These are phyloP conservation scores for Xylaria polymorpha DNA, from an alignment of 2,329 filamentous ascomycete species.

Conservation along the genomic window DNA sequence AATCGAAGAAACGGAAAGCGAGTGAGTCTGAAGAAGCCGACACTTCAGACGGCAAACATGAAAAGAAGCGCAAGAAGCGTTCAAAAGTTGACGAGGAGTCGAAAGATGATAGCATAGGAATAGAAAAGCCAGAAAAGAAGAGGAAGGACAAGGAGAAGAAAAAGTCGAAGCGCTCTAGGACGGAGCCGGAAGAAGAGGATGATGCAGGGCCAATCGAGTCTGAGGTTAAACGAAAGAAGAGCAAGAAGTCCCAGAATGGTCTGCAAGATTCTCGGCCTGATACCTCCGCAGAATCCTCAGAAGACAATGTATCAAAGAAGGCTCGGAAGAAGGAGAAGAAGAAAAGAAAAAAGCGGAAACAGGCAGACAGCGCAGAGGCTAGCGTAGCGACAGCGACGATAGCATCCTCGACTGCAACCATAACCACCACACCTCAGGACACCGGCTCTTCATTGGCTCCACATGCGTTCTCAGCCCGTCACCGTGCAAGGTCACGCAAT, in stretches of 20 bases:
- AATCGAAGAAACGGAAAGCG: conserved; percentile 57
- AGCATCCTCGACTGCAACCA: conserved; percentile 42
- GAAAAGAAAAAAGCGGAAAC: conserved; percentile 56
- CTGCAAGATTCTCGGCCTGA: conserved; percentile 48
- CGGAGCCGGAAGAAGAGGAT: conserved; percentile 43
- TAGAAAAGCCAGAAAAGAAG: conserved; percentile 44
- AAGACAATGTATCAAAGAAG: conserved; percentile 51
- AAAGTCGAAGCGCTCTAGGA: conserved; percentile 46
- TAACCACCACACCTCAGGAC: conserved; percentile 46
- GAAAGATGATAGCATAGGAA: conserved; percentile 40
- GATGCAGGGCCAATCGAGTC: conserved; percentile 24
- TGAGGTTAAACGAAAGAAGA: conserved; percentile 45
- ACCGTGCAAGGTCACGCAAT: conserved; percentile 81
- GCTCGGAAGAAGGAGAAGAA: conserved; percentile 60
- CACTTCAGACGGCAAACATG: conserved; percentile 51
- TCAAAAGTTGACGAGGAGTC: conserved; percentile 39
- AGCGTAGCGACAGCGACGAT: conserved; percentile 40
- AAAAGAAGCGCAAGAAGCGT: conserved; percentile 55
- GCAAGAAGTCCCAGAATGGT: conserved; percentile 50
- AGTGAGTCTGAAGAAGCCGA: conserved; percentile 49
- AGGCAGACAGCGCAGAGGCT: conserved; percentile 52
- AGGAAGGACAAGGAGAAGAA: conserved; percentile 47
- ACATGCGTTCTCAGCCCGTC: conserved; percentile 68
- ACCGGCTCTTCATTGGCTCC: conserved; percentile 59
- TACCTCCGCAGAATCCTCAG: conserved; percentile 39